A percentile compares a stretch with the other conserved stretches of the same genome.
Evolutionary conservation across 1,139 yeast genomes (phyloP).

Genomic region (Pneumocystis sp.): DNA sequence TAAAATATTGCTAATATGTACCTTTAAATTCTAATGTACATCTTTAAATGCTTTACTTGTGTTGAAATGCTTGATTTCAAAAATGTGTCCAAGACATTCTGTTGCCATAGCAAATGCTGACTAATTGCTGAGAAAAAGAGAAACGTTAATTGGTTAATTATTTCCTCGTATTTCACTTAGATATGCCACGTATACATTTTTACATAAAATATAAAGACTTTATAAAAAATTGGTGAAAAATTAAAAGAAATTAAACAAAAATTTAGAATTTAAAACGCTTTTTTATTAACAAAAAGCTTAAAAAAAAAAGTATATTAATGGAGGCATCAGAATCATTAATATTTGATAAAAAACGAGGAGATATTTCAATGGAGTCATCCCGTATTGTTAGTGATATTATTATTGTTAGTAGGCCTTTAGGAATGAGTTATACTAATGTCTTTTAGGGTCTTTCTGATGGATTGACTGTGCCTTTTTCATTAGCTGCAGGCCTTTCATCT

Average conservation of each 20-base stretch:
- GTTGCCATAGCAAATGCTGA: not conserved
- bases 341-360: not conserved
- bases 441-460: constrained; percentile 73
- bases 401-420: constrained; percentile 3
- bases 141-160: not conserved
- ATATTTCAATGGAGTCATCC: not conserved
- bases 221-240: not conserved
- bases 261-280: not conserved
- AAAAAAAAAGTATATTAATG: not conserved
- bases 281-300: not conserved
- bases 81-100: not conserved
- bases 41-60: not conserved
- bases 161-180: not conserved
- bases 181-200: no score
- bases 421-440: constrained; percentile 53
- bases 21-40: not conserved
- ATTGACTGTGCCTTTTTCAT: constrained; percentile 69
- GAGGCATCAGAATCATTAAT: not conserved
- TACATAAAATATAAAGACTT: not conserved
- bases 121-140: not conserved
- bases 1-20: no score
- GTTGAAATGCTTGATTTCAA: not conserved
- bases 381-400: not conserved
- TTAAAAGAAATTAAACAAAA: not conserved
- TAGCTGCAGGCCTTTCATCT: constrained; percentile 66